Base-by-base conservation (phyloP, 495 filamentous ascomycete genomes). In the Xylaria intraflava region DNA sequence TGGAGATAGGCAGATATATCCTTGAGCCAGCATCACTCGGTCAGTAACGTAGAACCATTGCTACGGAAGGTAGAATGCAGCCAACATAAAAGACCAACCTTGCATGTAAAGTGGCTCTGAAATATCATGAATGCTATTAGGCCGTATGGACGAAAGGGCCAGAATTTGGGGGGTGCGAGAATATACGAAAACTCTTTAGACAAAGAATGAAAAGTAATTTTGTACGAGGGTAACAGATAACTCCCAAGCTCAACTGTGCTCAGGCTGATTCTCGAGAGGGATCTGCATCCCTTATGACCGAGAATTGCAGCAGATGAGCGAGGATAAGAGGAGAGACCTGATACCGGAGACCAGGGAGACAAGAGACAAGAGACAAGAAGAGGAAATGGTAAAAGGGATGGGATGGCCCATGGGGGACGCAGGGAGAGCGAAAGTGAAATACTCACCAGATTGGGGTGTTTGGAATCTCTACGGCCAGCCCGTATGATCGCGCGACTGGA, bases 381-480 rank as follows among this genome's bases (percentile, higher is more conserved):
- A 27, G 24, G 11, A 17, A 22, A 41, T 19, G 22, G 17, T 16
- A 17, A 8, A 55, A 31, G 27, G 12, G 23, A 27, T 5, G 38
- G 27, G 8, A 43, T n/a, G 35, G 29, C 10, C 16, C 22, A 3
- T 12, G 36, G n/a, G 22, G 16, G 45, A 33, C 8, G 20, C 8
- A 49, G 45, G 52, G 52, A 48, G 35, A 14, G 27, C 23, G 4
- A 39, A 35, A 12, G 35, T 55, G 27, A 55, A 49, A 48, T 55
- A 55, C 40, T 35, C 29, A 26, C 24, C 23, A 27, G n/a, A 29
- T 27, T 27, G 45, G 41, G 17, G 19, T 52, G 24, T 41, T 26
- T 26, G 38, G 26, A 43, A 9, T 31, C n/a, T 51, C 48, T 10
- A 23, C 22, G 12, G 7, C n/a, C 22, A 38, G 30, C 38, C 39